A percentile compares a stretch with the other conserved stretches of the same genome.
phyloP scores from a whole-genome alignment of 139 green algal genomes.

The Chlamydomonas eustigma region DNA sequence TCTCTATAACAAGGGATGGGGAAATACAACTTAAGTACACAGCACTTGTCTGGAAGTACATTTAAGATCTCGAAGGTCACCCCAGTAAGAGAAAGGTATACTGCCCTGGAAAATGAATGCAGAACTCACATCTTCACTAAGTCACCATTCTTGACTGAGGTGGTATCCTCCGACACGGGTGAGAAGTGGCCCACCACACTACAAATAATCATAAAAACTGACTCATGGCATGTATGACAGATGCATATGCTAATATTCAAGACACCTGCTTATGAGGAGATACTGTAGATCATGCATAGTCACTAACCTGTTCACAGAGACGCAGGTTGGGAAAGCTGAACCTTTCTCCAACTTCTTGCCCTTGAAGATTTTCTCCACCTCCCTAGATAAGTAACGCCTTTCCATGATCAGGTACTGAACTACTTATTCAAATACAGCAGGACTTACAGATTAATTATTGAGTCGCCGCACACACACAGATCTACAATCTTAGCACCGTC shows the following conservation, averaged over 20 bases:
- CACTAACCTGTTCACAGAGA: constrained; percentile 86
- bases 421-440: background rate
- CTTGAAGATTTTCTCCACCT: constrained; percentile 84
- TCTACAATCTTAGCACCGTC: constrained; percentile 90
- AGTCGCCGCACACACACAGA: constrained; percentile 80
- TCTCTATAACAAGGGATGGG: constrained; percentile 58
- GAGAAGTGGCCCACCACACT: constrained; percentile 91
- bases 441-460: constrained; percentile 73
- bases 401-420: too few species aligned
- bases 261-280: too few species aligned
- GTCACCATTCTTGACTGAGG: constrained; percentile 76
- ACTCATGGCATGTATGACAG: background rate
- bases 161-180: constrained; percentile 64
- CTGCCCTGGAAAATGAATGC: background rate
- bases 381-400: constrained; percentile 57
- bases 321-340: constrained; percentile 93
- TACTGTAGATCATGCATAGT: background rate
- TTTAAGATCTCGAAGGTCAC: too few species aligned
- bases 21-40: too few species aligned
- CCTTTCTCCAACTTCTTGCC: constrained; percentile 96
- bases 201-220: constrained; percentile 20
- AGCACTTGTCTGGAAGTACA: too few species aligned
- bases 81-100: background rate
- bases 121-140: constrained; percentile 87
- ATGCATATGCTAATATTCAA: too few species aligned